Percentiles rank a stretch among this genome's conserved stretches.
These are phyloP conservation scores for Nicotiana noctiflora DNA, from an alignment of 257 asterid genomes.

Conservation along the genomic window DNA sequence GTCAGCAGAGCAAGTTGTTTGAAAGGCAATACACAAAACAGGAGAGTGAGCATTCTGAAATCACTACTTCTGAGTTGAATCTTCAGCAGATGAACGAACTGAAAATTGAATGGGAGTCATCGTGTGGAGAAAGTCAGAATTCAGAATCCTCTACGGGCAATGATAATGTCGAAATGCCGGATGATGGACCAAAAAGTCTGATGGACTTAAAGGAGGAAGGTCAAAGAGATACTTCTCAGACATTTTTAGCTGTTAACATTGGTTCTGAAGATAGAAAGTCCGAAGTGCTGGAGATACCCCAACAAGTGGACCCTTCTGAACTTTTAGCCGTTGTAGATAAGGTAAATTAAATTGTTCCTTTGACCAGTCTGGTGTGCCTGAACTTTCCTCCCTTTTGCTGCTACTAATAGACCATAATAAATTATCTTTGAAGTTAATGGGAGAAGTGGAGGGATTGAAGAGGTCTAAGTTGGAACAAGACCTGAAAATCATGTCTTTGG, in stretches of 20 bases:
- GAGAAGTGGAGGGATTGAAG: constrained; percentile 41
- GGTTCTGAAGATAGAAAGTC: constrained; percentile 6
- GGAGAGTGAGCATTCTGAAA: background rate
- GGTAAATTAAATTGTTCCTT: constrained; percentile 28
- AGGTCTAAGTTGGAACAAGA: constrained; percentile 31
- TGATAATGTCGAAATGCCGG: constrained; percentile 14
- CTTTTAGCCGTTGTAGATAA: constrained; percentile 18
- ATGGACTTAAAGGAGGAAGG: constrained; percentile 3
- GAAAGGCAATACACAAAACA: background rate
- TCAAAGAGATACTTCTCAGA: constrained; percentile 13
- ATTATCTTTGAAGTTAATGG: constrained; percentile 31
- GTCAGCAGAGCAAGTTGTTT: constrained; percentile 1
- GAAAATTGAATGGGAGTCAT: constrained; percentile 16
- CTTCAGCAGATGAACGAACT: constrained; percentile 12
- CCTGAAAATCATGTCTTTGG: constrained; percentile 34
- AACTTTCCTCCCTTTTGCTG: constrained; percentile 4
- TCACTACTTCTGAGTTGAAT: constrained; percentile 9
- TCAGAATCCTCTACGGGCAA: constrained; percentile 11
- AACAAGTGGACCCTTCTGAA: constrained; percentile 12
- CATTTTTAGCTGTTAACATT: background rate
- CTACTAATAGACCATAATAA: background rate
- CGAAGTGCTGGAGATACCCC: constrained; percentile 8
- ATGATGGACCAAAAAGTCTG: background rate
- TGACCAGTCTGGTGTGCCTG: background rate
- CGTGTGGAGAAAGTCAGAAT: constrained; percentile 18